Percentiles rank a stretch among this genome's conserved stretches.
These are phyloP conservation scores for Venturia nashicola DNA, from an alignment of 2,329 filamentous ascomycete genomes.

Conservation along the genomic window DNA sequence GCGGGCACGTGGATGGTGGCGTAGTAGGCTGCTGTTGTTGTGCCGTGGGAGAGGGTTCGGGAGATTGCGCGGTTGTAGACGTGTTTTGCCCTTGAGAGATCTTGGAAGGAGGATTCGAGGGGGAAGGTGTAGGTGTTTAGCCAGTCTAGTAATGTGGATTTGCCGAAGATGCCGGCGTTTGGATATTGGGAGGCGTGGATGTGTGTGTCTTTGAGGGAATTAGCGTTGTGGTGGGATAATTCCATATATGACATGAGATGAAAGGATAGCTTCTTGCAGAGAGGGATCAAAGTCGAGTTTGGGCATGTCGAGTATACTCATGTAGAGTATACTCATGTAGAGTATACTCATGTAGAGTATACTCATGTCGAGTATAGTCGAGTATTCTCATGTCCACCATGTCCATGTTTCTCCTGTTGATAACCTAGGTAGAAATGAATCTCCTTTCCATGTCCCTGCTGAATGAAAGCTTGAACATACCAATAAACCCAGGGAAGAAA, in stretches of 20 bases:
- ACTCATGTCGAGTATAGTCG: no score
- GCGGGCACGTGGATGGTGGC: conserved; percentile 76
- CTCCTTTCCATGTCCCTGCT: not conserved
- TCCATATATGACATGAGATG: not conserved
- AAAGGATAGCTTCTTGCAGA: not conserved
- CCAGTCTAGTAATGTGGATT: conserved; percentile 87
- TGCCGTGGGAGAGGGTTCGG: conserved; percentile 77
- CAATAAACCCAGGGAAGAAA: conserved; percentile 76
- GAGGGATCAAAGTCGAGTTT: no score
- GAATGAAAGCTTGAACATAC: conserved; percentile 29
- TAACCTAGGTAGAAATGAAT: no score
- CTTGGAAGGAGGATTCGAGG: conserved; percentile 64
- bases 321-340: no score
- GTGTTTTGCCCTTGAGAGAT: conserved; percentile 47
- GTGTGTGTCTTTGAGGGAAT: conserved; percentile 60
- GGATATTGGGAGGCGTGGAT: conserved; percentile 93
- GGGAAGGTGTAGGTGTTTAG: conserved; percentile 91
- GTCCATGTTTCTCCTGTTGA: not conserved
- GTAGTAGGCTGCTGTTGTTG: conserved; percentile 89
- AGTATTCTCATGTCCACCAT: no score
- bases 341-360: no score
- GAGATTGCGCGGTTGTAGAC: conserved; percentile 71
- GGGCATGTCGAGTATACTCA: no score
- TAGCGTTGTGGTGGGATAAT: not conserved
- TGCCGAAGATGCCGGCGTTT: conserved; percentile 88